Conservation (phyloP, 208 protist genomes). For the Phytomonas francai region DNA sequence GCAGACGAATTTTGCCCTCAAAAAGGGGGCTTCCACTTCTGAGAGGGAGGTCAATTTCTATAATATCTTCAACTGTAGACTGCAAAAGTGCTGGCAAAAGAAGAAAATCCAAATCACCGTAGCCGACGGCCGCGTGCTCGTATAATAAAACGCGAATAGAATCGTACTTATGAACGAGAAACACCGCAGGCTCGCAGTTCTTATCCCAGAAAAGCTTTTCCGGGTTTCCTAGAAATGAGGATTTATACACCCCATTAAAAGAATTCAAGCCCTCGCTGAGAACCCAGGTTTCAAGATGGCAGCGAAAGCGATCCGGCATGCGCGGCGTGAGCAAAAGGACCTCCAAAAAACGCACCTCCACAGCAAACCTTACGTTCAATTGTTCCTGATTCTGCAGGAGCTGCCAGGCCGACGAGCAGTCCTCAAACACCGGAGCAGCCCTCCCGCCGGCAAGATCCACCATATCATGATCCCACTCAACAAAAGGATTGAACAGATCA, state of each 20-base stretch:
- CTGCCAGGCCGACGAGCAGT: no score
- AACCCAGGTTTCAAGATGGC: slow-evolving; percentile 73
- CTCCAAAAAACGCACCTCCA: slow-evolving; percentile 57
- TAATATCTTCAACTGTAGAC: slow-evolving; percentile 18
- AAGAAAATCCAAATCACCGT: slow-evolving; percentile 54
- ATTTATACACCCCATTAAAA: slow-evolving; percentile 22
- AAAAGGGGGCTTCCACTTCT: slow-evolving; percentile 11
- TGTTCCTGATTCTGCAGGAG: slow-evolving; percentile 19
- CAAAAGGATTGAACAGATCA: no score
- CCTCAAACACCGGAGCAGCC: no score
- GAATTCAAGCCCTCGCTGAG: background rate
- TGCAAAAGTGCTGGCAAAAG: slow-evolving; percentile 35
- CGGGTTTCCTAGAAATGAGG: slow-evolving; percentile 38
- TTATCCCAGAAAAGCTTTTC: slow-evolving; percentile 40
- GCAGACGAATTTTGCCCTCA: slow-evolving; percentile 35
- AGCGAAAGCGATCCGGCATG: slow-evolving; percentile 57
- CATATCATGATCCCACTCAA: no score
- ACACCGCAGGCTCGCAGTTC: slow-evolving; percentile 12
- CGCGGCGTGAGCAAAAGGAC: slow-evolving; percentile 41
- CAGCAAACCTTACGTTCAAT: slow-evolving; percentile 27
- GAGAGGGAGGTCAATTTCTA: slow-evolving; percentile 17
- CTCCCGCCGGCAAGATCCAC: no score
- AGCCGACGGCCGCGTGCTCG: slow-evolving; percentile 51
- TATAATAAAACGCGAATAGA: slow-evolving; percentile 61
- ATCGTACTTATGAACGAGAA: slow-evolving; percentile 70